Base-by-base conservation (phyloP, 1,284 basidiomycete genomes). In the Tilletia setariae region DNA sequence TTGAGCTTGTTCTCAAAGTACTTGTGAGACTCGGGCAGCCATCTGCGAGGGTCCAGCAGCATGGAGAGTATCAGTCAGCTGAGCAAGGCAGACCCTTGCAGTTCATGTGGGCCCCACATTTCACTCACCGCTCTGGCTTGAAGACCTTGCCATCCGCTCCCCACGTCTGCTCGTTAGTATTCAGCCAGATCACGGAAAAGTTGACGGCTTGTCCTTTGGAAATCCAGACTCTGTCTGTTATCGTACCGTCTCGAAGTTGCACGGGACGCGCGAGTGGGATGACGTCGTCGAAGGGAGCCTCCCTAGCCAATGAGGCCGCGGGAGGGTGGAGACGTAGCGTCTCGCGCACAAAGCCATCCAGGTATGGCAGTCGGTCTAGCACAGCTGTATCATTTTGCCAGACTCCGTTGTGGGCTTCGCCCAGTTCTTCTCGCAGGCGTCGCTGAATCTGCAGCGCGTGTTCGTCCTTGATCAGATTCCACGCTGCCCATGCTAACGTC, bases 401-500 rank as follows among this genome's bases (percentile, higher is more conserved):
- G 71, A n/a, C n/a, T 11, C 6, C 19, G 44, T 19, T n/a, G 8
- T 61, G 28, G n/a, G 53, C 8, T 23, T 73, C 71, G 6, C n/a
- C 25, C 30, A 68, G 67, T 1, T 66, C 66, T 7, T 63, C 42
- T 21, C 76, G 74, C 1, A 79, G 69, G 32, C 70, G 74, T 11
- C 56, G 44, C 82, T 93, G 92, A 8, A 88, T 80, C 1, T 84
- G 83, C 0, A 87, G 87, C 76, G 90, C 83, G 70, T 30, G 28
- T 8, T 61, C 28, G 3, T 16, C 56, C n/a, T 86, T 85, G 0
- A 91, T 88, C 47, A 93, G 86, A 11, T 91, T 85, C 69, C 87
- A 84, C 28, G 93, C 82, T 1, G 89, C 88, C 91, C 91, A 93
- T 0, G 90, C 90, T 61, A 92, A 84, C 13, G 89, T 86, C 32